Evolutionary conservation across 1,284 basidiomycete species (phyloP).

Genomic region (Leccinum fallax): DNA sequence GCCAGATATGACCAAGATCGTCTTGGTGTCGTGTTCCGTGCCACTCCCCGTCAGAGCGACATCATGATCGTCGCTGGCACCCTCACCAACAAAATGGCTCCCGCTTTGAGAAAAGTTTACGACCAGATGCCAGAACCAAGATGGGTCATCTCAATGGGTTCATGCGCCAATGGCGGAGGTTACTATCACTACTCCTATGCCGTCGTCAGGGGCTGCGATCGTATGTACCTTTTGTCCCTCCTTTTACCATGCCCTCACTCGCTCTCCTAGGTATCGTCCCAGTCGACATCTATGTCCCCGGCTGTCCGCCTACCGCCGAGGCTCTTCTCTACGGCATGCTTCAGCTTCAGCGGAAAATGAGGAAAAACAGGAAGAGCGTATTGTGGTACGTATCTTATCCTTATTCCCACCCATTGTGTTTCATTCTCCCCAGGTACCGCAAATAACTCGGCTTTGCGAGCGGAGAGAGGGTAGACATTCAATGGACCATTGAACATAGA

Average conservation of each 20-base stretch:
- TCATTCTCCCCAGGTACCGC: constrained; percentile 29
- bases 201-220: constrained; percentile 98
- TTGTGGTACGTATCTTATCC: constrained; percentile 69
- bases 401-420: not conserved
- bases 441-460: constrained; percentile 20
- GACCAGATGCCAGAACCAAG: constrained; percentile 98
- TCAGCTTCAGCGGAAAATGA: constrained; percentile 97
- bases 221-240: constrained; percentile 47
- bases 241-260: not conserved
- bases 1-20: constrained; percentile 99
- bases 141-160: constrained; percentile 99
- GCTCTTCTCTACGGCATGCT: constrained; percentile 94
- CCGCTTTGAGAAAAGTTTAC: constrained; percentile 92
- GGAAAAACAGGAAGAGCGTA: constrained; percentile 86
- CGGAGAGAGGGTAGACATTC: constrained; percentile 3
- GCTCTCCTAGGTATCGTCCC: constrained; percentile 80
- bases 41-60: constrained; percentile 95
- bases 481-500: constrained; percentile 25
- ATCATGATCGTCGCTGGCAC: constrained; percentile 99
- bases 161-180: constrained; percentile 97
- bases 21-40: constrained; percentile 97
- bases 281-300: constrained; percentile 96
- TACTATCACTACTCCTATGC: constrained; percentile 99
- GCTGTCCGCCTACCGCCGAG: constrained; percentile 93
- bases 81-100: constrained; percentile 99